Evolutionary conservation across 2,329 filamentous ascomycete species (phyloP).

Genomic region (Trichoderma breve): DNA sequence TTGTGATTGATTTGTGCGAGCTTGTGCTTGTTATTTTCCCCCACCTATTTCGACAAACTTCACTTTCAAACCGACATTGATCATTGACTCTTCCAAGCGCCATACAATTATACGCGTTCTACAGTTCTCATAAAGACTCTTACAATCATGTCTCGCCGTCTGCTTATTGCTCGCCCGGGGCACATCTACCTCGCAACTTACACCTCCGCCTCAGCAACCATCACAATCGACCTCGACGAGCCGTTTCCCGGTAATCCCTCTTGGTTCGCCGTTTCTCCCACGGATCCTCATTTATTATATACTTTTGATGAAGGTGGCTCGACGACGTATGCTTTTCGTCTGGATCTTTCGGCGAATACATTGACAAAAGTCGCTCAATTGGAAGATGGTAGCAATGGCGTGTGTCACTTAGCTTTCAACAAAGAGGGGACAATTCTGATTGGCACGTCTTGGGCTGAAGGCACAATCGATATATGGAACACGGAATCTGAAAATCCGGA

Average conservation of each 20-base stretch:
- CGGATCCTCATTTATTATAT: slow-evolving; percentile 39
- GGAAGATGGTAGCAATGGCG: slow-evolving; percentile 40
- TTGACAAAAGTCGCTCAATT: slow-evolving; percentile 27
- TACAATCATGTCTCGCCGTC: slow-evolving; percentile 1
- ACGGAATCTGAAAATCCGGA: slow-evolving; percentile 35
- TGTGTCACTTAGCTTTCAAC: slow-evolving; percentile 50
- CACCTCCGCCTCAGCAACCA: slow-evolving; percentile 39
- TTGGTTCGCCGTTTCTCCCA: slow-evolving; percentile 44
- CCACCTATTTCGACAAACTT: neutral
- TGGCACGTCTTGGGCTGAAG: slow-evolving; percentile 43
- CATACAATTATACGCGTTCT: neutral
- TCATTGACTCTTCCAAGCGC: neutral
- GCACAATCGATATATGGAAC: slow-evolving; percentile 48
- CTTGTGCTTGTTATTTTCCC: neutral
- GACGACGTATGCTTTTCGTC: slow-evolving; percentile 38
- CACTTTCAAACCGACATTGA: neutral
- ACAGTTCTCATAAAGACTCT: neutral
- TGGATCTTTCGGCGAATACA: slow-evolving; percentile 34
- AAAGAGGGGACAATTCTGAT: slow-evolving; percentile 44
- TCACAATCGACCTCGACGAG: slow-evolving; percentile 30
- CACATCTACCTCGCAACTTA: slow-evolving; percentile 44
- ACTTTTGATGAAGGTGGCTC: slow-evolving; percentile 47
- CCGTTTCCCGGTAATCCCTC: slow-evolving; percentile 41
- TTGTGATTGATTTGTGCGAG: neutral
- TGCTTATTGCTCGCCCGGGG: slow-evolving; percentile 43